Evolutionary conservation across 2,329 filamentous ascomycete genomes (phyloP), one percentile per base, ranked within the genome.

Genomic region (Pestalotiopsis sp.): DNA sequence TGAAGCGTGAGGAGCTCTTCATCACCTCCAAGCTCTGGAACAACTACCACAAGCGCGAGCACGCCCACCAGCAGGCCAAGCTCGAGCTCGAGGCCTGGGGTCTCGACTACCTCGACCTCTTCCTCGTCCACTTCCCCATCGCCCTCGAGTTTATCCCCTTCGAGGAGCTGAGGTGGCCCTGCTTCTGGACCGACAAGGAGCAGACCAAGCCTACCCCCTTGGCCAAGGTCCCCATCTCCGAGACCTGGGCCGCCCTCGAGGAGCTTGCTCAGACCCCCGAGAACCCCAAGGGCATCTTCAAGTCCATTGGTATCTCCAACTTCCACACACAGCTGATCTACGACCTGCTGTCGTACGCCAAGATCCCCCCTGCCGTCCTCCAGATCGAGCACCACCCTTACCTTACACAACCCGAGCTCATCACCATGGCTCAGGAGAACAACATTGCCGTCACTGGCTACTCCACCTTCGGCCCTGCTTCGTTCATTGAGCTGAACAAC

Each of bases 331-430:
- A 92, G 80, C 84, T 93, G 70, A 82, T 97, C 76, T 91, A 95
- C 80, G 93, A 97, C 80, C 83, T 95, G 69, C 86, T 95, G 77
- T 89, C 91, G 75, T 93, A 94, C 81, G 92, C 92, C 73, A 89
- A 88, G 76, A 88, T 94, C 80, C 86, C 85, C 45, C 92, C 93
- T 4, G 91, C 92, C 62, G 91, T 91, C 49, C 89, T 96, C 71
- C 94, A 97, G 85, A 91, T 97, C 79, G 93, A 97, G 86, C 93
- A 95, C 83, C 93, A 97, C 86, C 93, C 93, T 31, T 97, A 91
- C 82, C 83, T 91, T 45, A 86, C 86, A 5, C 89, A 91, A 79
- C 79, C 82, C 45, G 81, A 83, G 9, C 81, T 91, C 63, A 77
- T 90, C 71, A 77, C 85, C 66, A 83, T 88, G 73, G 88, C 87